These are phyloP conservation scores for Pythium phragmiticola DNA, from an alignment of 352 stramenopile species.

Conservation along the genomic window DNA sequence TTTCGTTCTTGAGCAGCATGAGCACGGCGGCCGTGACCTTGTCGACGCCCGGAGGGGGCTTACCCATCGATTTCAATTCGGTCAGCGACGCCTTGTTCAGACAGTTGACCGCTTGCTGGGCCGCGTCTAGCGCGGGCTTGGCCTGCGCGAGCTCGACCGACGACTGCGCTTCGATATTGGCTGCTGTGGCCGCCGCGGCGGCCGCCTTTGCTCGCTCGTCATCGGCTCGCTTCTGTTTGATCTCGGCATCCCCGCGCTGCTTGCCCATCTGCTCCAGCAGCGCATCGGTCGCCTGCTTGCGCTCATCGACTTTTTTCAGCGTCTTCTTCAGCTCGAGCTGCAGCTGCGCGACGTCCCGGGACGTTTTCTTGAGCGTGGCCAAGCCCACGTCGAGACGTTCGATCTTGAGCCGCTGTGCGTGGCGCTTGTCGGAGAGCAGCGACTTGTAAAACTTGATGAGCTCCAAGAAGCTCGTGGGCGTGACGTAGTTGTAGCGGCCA, in stretches of 20 bases:
- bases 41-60: constrained; percentile 83
- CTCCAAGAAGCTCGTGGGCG: constrained; percentile 91
- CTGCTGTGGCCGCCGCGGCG: constrained; percentile 62
- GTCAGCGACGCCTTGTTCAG: constrained; percentile 88
- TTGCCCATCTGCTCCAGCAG: constrained; percentile 90
- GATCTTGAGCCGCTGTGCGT: constrained; percentile 58
- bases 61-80: constrained; percentile 88
- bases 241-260: constrained; percentile 86
- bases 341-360: constrained; percentile 71
- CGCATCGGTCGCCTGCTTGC: constrained; percentile 85
- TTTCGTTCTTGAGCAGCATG: constrained; percentile 93
- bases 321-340: constrained; percentile 86
- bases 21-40: constrained; percentile 89
- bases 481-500: constrained; percentile 91
- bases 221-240: constrained; percentile 81
- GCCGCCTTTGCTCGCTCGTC: constrained; percentile 76
- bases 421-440: constrained; percentile 62
- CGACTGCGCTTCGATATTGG: constrained; percentile 67
- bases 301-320: constrained; percentile 90
- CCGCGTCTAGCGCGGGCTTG: constrained; percentile 81
- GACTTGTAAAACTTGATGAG: constrained; percentile 91
- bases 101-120: constrained; percentile 86
- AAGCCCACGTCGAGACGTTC: constrained; percentile 83
- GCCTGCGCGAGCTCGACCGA: constrained; percentile 71
- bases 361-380: constrained; percentile 80